These are phyloP conservation scores for Acanthamoeba lenticulata DNA, from an alignment of 208 protist species.

Conservation along the genomic window DNA sequence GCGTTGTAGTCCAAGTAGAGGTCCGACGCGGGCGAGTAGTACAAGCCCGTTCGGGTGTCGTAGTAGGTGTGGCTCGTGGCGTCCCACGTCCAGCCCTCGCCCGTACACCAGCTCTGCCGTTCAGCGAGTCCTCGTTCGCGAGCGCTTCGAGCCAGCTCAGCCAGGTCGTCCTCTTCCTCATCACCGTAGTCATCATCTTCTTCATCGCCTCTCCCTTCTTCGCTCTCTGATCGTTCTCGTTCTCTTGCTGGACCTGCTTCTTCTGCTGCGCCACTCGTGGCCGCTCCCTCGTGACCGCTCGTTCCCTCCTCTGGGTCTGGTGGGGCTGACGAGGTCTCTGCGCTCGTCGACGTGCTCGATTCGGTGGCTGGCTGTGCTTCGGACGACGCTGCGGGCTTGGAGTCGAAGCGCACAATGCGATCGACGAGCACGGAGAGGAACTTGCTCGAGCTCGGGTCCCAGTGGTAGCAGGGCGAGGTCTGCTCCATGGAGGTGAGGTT, in stretches of 20 bases:
- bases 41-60: slow-evolving; percentile 4
- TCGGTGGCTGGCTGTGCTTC: background rate
- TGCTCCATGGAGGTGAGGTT: slow-evolving; percentile 6
- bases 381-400: no score
- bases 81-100: background rate
- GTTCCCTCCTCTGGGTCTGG: no score
- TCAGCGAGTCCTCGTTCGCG: background rate
- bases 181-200: background rate
- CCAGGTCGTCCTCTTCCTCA: background rate
- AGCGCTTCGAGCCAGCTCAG: background rate
- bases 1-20: slow-evolving; percentile 57
- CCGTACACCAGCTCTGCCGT: background rate
- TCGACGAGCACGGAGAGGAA: slow-evolving; percentile 24
- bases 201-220: background rate
- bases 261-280: no score
- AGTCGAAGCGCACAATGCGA: background rate
- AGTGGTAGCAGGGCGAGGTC: slow-evolving; percentile 42
- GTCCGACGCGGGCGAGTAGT: slow-evolving; percentile 24
- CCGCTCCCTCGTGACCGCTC: no score
- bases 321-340: background rate
- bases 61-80: slow-evolving; percentile 38
- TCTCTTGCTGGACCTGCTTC: background rate
- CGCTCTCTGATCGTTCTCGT: background rate
- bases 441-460: background rate
- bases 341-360: background rate